Conservation (phyloP, 2,329 filamentous ascomycete species). For the Paraphaeosphaeria sporulosa region DNA sequence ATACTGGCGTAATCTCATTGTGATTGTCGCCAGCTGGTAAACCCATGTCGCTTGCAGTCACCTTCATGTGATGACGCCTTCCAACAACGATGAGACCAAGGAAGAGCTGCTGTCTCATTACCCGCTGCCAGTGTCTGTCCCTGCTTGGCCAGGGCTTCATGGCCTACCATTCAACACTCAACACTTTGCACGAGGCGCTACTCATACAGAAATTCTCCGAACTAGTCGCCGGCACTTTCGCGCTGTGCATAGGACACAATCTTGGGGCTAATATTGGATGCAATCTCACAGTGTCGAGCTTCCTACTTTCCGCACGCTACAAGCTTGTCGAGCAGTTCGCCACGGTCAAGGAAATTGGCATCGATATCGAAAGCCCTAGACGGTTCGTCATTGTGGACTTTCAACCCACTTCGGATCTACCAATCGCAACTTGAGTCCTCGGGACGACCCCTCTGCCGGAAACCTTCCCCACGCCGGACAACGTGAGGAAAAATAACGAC, state of each 20-base stretch:
- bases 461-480: background rate
- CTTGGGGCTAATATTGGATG: background rate
- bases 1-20: slow-evolving; percentile 5
- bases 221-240: slow-evolving; percentile 5
- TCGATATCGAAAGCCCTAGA: too few species aligned
- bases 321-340: background rate
- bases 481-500: background rate
- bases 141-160: background rate
- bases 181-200: background rate
- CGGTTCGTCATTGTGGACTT: background rate
- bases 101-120: background rate
- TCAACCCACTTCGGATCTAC: background rate
- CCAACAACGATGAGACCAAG: background rate
- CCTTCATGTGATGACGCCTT: background rate
- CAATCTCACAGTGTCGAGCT: background rate
- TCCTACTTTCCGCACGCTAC: background rate
- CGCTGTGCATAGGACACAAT: background rate
- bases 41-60: background rate
- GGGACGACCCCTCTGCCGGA: slow-evolving; percentile 4
- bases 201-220: slow-evolving; percentile 2
- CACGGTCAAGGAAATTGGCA: background rate
- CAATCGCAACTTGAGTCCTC: slow-evolving; percentile 4
- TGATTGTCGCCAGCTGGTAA: background rate
- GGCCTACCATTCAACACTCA: background rate
- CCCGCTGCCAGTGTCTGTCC: background rate